Evolutionary conservation across 2,329 filamentous ascomycete species (phyloP), one percentile per base, ranked within the genome.

Genomic region (Nemania bipapillata): DNA sequence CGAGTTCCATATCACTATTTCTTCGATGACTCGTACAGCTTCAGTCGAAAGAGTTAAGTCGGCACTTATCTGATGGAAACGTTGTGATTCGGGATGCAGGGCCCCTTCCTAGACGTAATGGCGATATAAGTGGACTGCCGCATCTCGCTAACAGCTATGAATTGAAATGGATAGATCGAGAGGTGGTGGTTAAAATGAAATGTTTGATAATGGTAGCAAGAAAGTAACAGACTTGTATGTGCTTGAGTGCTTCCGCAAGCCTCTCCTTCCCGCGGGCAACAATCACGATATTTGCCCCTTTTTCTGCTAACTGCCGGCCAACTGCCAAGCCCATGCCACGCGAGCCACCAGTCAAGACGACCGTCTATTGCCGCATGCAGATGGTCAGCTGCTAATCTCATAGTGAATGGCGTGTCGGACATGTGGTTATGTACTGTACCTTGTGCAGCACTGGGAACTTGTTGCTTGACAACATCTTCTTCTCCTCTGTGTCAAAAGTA

Each of bases 261-360:
- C 90, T 92, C 60, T 80, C 78, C 24, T 83, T 77, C 60, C 86
- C 87, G 37, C 91, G 87, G 11, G 90, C 90, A 55, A 92, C 87
- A 71, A 93, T 87, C 35, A 91, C 85, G 47, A 93, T 80, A 75
- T 90, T 89, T n/a, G 90, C 91, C 57, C 91, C 91, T 78, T 89
- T 90, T 45, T 83, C 80, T 4, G 91, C 85, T 22, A 93, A 84
- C 54, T 90, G 82, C 56, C 85, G 83, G 1, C 85, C 90, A 30
- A 89, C 82, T 37, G 84, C 86, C 72, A 86, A 85, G 40, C 91
- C 91, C 86, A 92, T 89, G 62, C 91, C 91, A 74, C 91, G 87
- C 1, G 91, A 92, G 37, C 87, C 90, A 54, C 91, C 91, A 0
- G 91, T 92, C 60, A 93, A 83, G 49, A 92, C 78, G 8, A 90